Percentiles rank a stretch among this genome's conserved stretches.
Evolutionary conservation across 2,329 filamentous ascomycete species (phyloP).

Genomic region (Calonectria honghensis): DNA sequence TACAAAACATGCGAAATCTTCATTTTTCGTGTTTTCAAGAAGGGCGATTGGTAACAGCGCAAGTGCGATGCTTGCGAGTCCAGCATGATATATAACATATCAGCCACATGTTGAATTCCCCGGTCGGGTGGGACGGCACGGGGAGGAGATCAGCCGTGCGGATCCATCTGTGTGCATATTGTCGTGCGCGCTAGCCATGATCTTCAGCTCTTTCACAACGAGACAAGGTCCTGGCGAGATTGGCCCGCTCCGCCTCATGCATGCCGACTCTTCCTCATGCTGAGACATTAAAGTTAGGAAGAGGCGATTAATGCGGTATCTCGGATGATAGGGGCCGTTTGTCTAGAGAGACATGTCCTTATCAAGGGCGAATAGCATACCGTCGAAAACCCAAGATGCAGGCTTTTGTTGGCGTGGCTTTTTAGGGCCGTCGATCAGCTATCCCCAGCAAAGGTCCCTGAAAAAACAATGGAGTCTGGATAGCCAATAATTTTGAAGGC

Average conservation of each 20-base stretch:
- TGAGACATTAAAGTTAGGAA: background rate
- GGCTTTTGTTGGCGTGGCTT: background rate
- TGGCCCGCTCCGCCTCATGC: background rate
- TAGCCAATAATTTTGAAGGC: background rate
- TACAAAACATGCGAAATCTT: slow-evolving; percentile 2
- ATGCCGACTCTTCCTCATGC: background rate
- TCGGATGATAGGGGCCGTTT: background rate
- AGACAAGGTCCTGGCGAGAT: slow-evolving; percentile 3
- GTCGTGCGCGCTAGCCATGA: background rate
- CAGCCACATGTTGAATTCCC: background rate
- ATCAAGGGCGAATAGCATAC: slow-evolving; percentile 5
- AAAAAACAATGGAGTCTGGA: background rate
- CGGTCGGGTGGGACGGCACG: slow-evolving; percentile 11
- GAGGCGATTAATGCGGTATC: background rate
- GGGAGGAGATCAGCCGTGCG: slow-evolving; percentile 1
- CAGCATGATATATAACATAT: background rate
- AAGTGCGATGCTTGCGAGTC: background rate
- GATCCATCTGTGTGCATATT: background rate
- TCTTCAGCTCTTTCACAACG: background rate
- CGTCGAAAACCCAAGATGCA: background rate
- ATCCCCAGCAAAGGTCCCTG: background rate
- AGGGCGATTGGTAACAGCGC: background rate
- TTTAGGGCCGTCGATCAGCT: background rate
- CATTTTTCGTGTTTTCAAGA: background rate
- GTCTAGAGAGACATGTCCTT: background rate